Base-by-base conservation (phyloP, 2,329 filamentous ascomycete species). In the Calonectria naviculata region DNA sequence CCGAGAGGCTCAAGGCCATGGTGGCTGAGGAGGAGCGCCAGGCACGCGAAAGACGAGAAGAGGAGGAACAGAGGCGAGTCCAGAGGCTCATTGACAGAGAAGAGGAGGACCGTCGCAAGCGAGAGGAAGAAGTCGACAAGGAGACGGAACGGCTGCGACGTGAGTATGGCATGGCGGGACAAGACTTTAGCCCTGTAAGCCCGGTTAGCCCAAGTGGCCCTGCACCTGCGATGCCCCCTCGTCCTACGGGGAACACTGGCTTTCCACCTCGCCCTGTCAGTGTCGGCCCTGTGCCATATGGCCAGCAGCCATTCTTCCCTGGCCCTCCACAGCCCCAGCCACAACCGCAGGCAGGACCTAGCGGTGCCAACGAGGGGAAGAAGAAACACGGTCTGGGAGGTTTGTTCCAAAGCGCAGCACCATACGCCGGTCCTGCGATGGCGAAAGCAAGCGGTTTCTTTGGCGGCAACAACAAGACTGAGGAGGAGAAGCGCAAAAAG, bases 101-200 rank as follows among this genome's bases (percentile, higher is more conserved):
- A 78, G 90, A 93, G 29, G 88, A 87, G 67, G 91, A 93, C 75
- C 87, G 85, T 0, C 78, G 73, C 8, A 87, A 83, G 29, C 83
- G 87, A 69, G 88, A 92, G 36, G 89, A 87, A 12, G 89, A 90
- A 75, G 84, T 95, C 1, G 92, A 95, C 24, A 89, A 88, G 72
- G 96, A 99, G 84, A 98, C 97, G 0, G 94, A 97, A 80, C 89
- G 95, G 1, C 85, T 99, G 41, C 86, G 90, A 26, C 89, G 86
- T 75, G 82, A 92, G 76, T 95, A 94, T 76, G 93, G 93, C 58
- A 85, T 90, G 54, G 83, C 87, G 62, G 86, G 86, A 0, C 86
- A 89, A 77, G 80, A 75, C 46, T 79, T 75, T 36, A 83, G 73
- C 56, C 72, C 68, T n/a, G 58, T 73, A n/a, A 68, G 62, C 52